Evolutionary conservation across 2,329 filamentous ascomycete species (phyloP).

Genomic region (Claviceps quebecensis): DNA sequence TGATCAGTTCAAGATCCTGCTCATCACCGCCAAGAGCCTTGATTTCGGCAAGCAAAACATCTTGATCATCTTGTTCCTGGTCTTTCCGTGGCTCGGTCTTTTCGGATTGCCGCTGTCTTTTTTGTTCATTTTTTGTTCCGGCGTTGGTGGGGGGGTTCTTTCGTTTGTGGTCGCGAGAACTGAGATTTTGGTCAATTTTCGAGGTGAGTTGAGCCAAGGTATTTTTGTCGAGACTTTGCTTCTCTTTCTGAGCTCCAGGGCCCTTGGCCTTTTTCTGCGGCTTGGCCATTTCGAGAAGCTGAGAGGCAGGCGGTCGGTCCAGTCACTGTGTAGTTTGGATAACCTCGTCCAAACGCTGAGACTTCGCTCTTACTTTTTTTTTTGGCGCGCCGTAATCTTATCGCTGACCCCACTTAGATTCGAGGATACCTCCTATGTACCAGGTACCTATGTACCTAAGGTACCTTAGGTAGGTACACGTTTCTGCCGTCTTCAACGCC

Average conservation of each 20-base stretch:
- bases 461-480: too few species aligned
- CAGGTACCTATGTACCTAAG: not conserved
- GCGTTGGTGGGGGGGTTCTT: slow-evolving; percentile 26
- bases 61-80: slow-evolving; percentile 16
- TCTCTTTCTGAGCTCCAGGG: slow-evolving; percentile 11
- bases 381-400: slow-evolving; percentile 7
- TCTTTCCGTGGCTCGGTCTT: slow-evolving; percentile 12
- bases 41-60: slow-evolving; percentile 46
- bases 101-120: slow-evolving; percentile 23
- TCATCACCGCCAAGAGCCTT: slow-evolving; percentile 51
- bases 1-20: slow-evolving; percentile 47
- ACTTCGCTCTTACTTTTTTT: slow-evolving; percentile 7
- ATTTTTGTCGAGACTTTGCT: slow-evolving; percentile 29
- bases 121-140: slow-evolving; percentile 20
- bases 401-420: slow-evolving; percentile 5
- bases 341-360: not conserved
- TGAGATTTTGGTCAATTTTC: slow-evolving; percentile 40
- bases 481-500: not conserved
- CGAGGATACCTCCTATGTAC: not conserved
- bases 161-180: slow-evolving; percentile 27
- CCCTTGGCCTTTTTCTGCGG: slow-evolving; percentile 24
- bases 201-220: slow-evolving; percentile 39
- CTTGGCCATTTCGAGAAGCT: slow-evolving; percentile 19
- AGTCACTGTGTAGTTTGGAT: not conserved
- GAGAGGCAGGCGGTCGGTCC: not conserved